Base-by-base conservation (phyloP, 805 yeast genomes). In the Monosporozyma siamensis region DNA sequence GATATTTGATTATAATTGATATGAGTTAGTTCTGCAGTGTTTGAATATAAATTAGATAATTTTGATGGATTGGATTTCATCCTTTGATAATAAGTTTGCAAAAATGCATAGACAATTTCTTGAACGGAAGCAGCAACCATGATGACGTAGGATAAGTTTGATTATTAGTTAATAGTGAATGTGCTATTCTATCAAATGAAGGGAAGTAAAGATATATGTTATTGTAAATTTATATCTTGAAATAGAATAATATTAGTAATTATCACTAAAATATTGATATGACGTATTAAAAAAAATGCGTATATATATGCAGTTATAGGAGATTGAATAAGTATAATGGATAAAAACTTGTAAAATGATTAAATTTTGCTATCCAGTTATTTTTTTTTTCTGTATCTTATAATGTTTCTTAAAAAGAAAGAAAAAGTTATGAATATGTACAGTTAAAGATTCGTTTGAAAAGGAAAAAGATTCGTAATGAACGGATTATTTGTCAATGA, bases 91-190 rank as follows among this genome's bases (percentile, higher is more conserved):
- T 74, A 75, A 38, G 72, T 67, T 44, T 65, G 66, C 43, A 71
- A 64, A 52, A 75, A 74, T n/a, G 72, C 69, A 50, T 64, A 64
- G 6, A 74, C 72, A 39, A 75, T 64, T 45, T 69, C 65, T 47
- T 67, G 68, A 32, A 61, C 59, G 21, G 58, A 49, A 26, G 52
- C 52, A 26, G 51, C 48, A 54, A 37, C 39, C 39, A 37, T 37
- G 20, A 18, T 37, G 35, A 8, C 18, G 23, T 40, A 9, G n/a
- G 18, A 24, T 10, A 25, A 32, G 9, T 23, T 23, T 23, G 25
- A 23, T 23, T 23, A 23, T 23, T 23, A 23, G 25, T 23, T 23
- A n/a, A n/a, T n/a, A n/a, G n/a, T n/a, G n/a, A n/a, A n/a, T n/a
- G n/a, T n/a, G n/a, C n/a, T n/a, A n/a, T n/a, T n/a, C n/a, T n/a